Conservation (phyloP, 202 grass and related monocot genomes). For the Zoysia matrella region DNA sequence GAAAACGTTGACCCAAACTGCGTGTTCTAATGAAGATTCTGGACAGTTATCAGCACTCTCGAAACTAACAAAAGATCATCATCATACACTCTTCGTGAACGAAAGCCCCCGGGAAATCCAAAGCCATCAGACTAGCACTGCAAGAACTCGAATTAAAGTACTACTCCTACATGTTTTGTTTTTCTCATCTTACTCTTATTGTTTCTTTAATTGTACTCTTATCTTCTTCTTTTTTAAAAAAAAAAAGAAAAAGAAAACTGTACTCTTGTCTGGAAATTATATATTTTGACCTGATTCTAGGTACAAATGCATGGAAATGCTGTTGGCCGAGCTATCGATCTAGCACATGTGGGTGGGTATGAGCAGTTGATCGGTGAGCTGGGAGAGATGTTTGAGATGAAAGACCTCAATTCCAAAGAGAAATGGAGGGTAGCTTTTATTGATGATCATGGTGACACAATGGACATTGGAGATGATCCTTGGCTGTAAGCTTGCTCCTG, state of each 20-base stretch:
- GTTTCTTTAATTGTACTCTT: background rate
- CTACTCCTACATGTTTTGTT: conserved; percentile 2
- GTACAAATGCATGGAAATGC: conserved; percentile 91
- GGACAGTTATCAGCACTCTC: conserved; percentile 58
- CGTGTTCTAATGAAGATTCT: conserved; percentile 53
- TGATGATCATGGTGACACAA: conserved; percentile 61
- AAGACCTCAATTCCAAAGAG: conserved; percentile 53
- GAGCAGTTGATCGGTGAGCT: conserved; percentile 62
- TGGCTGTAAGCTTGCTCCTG: conserved; percentile 74
- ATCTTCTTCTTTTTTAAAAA: background rate
- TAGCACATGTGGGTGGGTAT: conserved; percentile 68
- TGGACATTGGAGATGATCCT: conserved; percentile 69
- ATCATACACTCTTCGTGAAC: conserved; percentile 48
- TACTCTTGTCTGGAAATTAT: background rate
- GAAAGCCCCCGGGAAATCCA: conserved; percentile 76
- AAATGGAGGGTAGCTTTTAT: conserved; percentile 79
- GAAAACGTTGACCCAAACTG: conserved; percentile 41
- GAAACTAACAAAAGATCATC: conserved; percentile 54
- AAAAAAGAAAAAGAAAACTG: background rate
- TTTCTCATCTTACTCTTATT: background rate
- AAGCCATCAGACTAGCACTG: conserved; percentile 56
- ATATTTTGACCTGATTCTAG: conserved; percentile 44
- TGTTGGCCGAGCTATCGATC: conserved; percentile 77
- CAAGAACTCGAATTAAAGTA: conserved; percentile 83
- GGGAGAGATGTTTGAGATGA: conserved; percentile 77